phyloP scores from a whole-genome alignment of 306 rosid genomes.

The Ceratonia siliqua region DNA sequence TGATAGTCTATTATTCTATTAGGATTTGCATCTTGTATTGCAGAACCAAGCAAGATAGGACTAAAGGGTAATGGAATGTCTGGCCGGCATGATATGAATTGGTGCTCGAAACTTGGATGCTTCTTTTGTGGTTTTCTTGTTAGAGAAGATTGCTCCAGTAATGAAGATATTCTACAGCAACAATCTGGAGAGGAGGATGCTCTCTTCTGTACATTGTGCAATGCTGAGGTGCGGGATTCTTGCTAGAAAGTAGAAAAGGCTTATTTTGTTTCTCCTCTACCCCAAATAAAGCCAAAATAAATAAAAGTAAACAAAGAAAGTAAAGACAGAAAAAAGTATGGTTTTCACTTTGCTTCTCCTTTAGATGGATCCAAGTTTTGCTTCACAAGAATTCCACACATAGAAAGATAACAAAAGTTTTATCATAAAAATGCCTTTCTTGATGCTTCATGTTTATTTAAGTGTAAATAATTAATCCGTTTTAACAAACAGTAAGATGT shows the following conservation, averaged over 20 bases:
- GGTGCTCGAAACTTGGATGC: constrained; percentile 61
- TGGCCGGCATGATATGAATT: constrained; percentile 43
- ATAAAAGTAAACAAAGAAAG: not conserved
- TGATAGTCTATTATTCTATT: constrained; percentile 2
- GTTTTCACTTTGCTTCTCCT: constrained; percentile 17
- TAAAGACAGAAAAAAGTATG: not conserved
- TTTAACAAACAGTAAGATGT: not conserved
- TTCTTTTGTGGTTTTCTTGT: constrained; percentile 65
- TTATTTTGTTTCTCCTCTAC: constrained; percentile 24
- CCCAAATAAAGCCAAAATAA: constrained; percentile 9
- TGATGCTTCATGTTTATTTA: not conserved
- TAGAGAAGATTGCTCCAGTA: constrained; percentile 62
- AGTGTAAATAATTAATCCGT: not conserved
- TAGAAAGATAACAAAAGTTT: not conserved
- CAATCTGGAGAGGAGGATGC: constrained; percentile 69
- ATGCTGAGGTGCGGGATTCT: constrained; percentile 61
- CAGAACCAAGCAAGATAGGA: constrained; percentile 61
- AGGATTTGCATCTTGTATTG: constrained; percentile 43
- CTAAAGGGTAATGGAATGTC: constrained; percentile 42
- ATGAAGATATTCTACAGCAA: constrained; percentile 59
- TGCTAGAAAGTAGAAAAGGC: constrained; percentile 11
- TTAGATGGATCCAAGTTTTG: not conserved
- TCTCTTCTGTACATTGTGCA: constrained; percentile 85
- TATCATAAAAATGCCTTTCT: not conserved
- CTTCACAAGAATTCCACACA: constrained; percentile 2